phyloP scores from a whole-genome alignment of 768 basidiomycete genomes.

The Mycena vitilis region DNA sequence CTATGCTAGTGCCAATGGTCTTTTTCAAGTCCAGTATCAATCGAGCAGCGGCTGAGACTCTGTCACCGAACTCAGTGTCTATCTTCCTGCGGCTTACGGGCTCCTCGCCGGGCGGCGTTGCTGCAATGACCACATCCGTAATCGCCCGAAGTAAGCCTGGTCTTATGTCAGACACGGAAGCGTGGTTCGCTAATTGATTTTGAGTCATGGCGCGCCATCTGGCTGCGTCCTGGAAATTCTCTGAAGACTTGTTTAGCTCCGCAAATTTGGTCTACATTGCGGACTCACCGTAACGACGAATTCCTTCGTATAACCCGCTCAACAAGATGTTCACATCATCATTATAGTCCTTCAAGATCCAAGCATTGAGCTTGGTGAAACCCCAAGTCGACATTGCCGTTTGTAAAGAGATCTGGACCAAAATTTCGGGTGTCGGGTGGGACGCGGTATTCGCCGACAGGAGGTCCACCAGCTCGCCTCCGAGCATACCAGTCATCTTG shows the following conservation, averaged over 20 bases:
- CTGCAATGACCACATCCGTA: neutral
- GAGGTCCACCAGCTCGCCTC: neutral
- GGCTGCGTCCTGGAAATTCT: no score
- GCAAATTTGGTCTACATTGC: no score
- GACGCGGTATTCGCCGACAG: neutral
- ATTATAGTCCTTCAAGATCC: neutral
- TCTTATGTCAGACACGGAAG: neutral
- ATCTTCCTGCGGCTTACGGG: neutral
- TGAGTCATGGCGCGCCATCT: slow-evolving; percentile 36
- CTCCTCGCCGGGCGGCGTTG: no score
- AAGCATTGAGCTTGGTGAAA: neutral
- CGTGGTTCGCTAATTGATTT: slow-evolving; percentile 1
- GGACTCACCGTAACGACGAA: neutral
- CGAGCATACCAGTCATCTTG: neutral
- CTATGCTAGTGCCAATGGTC: slow-evolving; percentile 19
- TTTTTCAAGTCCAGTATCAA: slow-evolving; percentile 21
- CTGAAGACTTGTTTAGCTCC: no score
- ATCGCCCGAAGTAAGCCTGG: neutral
- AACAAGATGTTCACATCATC: neutral
- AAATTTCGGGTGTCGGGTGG: neutral
- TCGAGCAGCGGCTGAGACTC: slow-evolving; percentile 1
- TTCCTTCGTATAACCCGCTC: neutral
- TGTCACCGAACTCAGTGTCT: slow-evolving; percentile 9
- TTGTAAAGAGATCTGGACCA: slow-evolving; percentile 9
- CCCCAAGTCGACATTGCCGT: neutral